These are phyloP conservation scores for Drosera spatulata DNA, from an alignment of 179 eudicot genomes.

Conservation along the genomic window DNA sequence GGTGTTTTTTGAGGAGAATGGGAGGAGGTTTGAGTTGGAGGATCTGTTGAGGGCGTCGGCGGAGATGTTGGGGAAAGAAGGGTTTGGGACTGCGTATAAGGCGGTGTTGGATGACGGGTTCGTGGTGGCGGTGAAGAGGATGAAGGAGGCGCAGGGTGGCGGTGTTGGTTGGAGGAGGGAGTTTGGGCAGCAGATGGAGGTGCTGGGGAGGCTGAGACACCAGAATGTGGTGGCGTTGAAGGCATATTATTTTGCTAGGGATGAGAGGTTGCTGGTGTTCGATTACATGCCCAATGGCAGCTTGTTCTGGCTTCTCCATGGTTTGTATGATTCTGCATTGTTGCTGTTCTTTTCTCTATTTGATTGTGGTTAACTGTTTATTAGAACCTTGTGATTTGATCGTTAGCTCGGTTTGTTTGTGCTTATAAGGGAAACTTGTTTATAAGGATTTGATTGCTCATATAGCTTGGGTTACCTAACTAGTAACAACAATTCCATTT, in stretches of 20 bases:
- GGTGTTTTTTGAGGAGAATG: conserved; percentile 71
- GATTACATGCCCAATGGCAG: conserved; percentile 80
- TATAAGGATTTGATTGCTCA: too few species aligned
- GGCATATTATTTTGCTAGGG: conserved; percentile 75
- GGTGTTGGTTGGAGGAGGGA: conserved; percentile 41
- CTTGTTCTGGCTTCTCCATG: conserved; percentile 88
- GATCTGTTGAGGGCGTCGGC: conserved; percentile 72
- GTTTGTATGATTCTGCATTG: conserved; percentile 15
- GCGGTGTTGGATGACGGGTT: conserved; percentile 81
- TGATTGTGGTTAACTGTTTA: neutral
- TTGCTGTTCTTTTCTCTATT: neutral
- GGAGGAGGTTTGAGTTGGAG: conserved; percentile 73
- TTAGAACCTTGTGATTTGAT: neutral
- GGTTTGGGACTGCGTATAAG: conserved; percentile 78
- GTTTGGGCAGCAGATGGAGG: conserved; percentile 82
- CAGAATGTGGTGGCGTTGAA: conserved; percentile 52
- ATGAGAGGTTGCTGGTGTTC: conserved; percentile 74
- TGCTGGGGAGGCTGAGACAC: conserved; percentile 59
- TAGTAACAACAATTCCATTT: too few species aligned
- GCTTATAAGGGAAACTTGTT: neutral
- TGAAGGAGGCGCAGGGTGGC: conserved; percentile 35
- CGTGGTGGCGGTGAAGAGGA: conserved; percentile 77
- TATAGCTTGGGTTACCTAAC: too few species aligned
- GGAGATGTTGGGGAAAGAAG: conserved; percentile 26
- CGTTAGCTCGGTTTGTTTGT: neutral